phyloP scores from a whole-genome alignment of 2,329 filamentous ascomycete species.

The Colletotrichum tabaci region DNA sequence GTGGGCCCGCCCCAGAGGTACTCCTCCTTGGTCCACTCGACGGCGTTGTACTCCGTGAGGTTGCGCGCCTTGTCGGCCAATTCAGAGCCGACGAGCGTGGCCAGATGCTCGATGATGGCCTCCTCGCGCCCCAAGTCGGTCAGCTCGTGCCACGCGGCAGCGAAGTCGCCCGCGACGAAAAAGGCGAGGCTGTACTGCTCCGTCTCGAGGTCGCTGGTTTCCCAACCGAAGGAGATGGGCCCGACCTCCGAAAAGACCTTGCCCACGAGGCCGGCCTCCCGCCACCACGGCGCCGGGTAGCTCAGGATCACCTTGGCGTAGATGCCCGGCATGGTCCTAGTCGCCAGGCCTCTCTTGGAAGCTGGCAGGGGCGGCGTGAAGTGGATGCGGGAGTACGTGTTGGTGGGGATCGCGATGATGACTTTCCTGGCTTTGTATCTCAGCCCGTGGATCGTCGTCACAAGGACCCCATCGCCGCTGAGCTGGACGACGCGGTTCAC shows the following conservation, averaged over 20 bases:
- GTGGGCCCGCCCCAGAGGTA: constrained; percentile 42
- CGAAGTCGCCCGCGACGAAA: constrained; percentile 53
- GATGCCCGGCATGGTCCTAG: constrained; percentile 51
- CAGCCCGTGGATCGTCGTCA: constrained; percentile 40
- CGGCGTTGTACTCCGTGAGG: constrained; percentile 36
- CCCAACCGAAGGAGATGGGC: constrained; percentile 49
- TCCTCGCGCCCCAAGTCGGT: constrained; percentile 30
- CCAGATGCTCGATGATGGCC: constrained; percentile 44
- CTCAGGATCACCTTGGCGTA: constrained; percentile 57
- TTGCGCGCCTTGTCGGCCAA: constrained; percentile 33
- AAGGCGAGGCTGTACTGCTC: constrained; percentile 48
- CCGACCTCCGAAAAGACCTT: constrained; percentile 54
- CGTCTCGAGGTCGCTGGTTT: constrained; percentile 45
- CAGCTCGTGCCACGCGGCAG: constrained; percentile 47
- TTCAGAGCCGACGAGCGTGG: constrained; percentile 36
- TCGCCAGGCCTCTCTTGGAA: constrained; percentile 47
- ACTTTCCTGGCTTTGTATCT: constrained; percentile 44
- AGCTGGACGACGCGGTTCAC: constrained; percentile 43
- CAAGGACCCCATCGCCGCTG: constrained; percentile 12
- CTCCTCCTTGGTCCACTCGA: constrained; percentile 44
- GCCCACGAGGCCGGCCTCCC: constrained; percentile 56
- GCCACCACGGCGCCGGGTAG: constrained; percentile 64
- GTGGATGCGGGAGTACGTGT: constrained; percentile 44
- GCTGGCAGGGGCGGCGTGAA: constrained; percentile 50
- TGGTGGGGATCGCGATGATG: constrained; percentile 48